Evolutionary conservation across 2,329 filamentous ascomycete genomes (phyloP).

Genomic region (Colletotrichum sp.): DNA sequence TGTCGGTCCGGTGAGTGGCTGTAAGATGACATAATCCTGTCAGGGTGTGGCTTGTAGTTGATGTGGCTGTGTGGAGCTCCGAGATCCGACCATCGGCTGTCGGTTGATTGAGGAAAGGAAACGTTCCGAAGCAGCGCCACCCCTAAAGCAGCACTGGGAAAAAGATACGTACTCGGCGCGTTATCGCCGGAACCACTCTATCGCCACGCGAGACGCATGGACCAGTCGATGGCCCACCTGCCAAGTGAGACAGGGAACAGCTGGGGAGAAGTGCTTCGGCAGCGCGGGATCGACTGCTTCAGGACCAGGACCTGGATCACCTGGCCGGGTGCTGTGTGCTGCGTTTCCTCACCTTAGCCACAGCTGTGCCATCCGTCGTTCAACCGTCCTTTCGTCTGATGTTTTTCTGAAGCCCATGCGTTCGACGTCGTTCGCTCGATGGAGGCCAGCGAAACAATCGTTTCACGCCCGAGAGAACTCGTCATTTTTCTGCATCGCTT

Average conservation of each 20-base stretch:
- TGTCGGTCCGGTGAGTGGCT: neutral
- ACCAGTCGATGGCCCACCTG: constrained; percentile 8
- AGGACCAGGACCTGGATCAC: neutral
- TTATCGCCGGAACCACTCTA: neutral
- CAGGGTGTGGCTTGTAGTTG: neutral
- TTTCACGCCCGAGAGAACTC: constrained; percentile 15
- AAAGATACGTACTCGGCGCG: neutral
- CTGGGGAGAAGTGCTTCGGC: neutral
- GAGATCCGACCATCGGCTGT: neutral
- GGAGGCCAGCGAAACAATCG: constrained; percentile 9
- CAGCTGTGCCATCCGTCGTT: neutral
- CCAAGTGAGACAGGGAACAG: constrained; percentile 1
- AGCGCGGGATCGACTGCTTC: constrained; percentile 17
- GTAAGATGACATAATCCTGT: neutral
- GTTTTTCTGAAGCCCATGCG: constrained; percentile 6
- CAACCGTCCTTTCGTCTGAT: constrained; percentile 10
- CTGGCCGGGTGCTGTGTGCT: constrained; percentile 12
- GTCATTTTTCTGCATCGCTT: constrained; percentile 13
- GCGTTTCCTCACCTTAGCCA: neutral
- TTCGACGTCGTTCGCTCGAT: constrained; percentile 2
- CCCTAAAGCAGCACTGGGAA: neutral
- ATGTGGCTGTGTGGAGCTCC: neutral
- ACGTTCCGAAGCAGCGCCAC: neutral
- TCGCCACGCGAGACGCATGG: neutral
- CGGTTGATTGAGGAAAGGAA: rapidly evolving